Evolutionary conservation across 2,329 filamentous ascomycete genomes (phyloP).

Genomic region (Cryphonectria radicalis): DNA sequence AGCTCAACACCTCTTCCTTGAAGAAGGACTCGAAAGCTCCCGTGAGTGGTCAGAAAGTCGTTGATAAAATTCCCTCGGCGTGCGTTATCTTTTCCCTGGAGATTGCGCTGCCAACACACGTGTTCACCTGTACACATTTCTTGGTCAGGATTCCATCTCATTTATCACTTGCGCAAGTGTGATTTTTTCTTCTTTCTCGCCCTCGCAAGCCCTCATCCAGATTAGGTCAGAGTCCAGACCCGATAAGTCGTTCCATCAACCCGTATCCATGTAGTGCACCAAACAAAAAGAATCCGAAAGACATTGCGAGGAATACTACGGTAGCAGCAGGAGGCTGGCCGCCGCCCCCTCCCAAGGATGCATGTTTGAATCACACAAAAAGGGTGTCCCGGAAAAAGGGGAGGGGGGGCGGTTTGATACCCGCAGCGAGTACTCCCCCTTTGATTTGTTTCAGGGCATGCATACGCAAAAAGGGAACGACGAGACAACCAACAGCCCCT

Average conservation of each 20-base stretch:
- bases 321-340: neutral
- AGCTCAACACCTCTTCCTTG: neutral
- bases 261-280: neutral
- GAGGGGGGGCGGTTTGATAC: neutral
- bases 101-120: neutral
- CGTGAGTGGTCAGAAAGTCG: neutral
- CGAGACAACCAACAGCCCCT: no score
- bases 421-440: neutral
- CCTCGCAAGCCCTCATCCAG: no score
- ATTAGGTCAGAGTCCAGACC: no score
- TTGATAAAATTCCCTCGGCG: neutral
- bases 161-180: no score
- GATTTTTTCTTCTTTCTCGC: no score
- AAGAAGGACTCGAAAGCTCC: no score
- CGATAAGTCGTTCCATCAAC: neutral
- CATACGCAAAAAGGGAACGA: neutral
- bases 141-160: no score
- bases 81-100: neutral
- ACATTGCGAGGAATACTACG: neutral
- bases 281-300: neutral
- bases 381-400: neutral
- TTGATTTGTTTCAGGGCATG: neutral
- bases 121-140: neutral
- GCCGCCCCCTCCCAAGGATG: neutral
- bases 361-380: neutral